phyloP scores from a whole-genome alignment of 2,329 filamentous ascomycete species.

The Penicillium nordicum region DNA sequence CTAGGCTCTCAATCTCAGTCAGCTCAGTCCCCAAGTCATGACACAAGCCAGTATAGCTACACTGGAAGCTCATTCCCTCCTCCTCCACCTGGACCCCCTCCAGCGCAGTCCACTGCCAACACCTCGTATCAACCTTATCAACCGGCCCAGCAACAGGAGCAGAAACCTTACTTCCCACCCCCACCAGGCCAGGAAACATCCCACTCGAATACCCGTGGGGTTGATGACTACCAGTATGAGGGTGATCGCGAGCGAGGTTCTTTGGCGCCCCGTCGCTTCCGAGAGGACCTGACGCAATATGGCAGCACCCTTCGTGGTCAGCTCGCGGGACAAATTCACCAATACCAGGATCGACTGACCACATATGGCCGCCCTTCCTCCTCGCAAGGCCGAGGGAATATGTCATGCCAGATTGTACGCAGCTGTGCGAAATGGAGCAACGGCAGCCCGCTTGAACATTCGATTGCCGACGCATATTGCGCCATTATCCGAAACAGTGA shows the following conservation, averaged over 20 bases:
- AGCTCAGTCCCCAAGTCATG: conserved; percentile 11
- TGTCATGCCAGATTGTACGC: conserved; percentile 55
- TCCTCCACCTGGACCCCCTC: conserved; percentile 37
- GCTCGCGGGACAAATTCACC: conserved; percentile 43
- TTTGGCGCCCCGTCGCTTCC: conserved; percentile 35
- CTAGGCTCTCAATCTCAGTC: conserved; percentile 1
- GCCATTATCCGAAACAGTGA: conserved; percentile 82
- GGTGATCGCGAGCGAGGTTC: conserved; percentile 35
- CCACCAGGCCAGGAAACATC: conserved; percentile 35
- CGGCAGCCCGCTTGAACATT: conserved; percentile 77
- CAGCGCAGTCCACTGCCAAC: conserved; percentile 20
- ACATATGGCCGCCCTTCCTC: conserved; percentile 21
- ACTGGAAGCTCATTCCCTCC: conserved; percentile 39
- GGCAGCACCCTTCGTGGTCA: conserved; percentile 40
- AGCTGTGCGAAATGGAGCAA: conserved; percentile 97
- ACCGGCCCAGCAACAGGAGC: conserved; percentile 14
- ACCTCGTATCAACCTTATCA: conserved; percentile 3
- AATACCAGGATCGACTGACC: conserved; percentile 41
- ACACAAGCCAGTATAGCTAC: conserved; percentile 25
- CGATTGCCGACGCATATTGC: conserved; percentile 78
- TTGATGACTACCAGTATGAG: conserved; percentile 35
- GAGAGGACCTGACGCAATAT: conserved; percentile 38
- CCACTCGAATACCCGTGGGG: conserved; percentile 34
- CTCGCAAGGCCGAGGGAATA: conserved; percentile 30
- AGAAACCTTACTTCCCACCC: conserved; percentile 43